Conservation (phyloP, 495 filamentous ascomycete species). For the Acidomyces sp. region DNA sequence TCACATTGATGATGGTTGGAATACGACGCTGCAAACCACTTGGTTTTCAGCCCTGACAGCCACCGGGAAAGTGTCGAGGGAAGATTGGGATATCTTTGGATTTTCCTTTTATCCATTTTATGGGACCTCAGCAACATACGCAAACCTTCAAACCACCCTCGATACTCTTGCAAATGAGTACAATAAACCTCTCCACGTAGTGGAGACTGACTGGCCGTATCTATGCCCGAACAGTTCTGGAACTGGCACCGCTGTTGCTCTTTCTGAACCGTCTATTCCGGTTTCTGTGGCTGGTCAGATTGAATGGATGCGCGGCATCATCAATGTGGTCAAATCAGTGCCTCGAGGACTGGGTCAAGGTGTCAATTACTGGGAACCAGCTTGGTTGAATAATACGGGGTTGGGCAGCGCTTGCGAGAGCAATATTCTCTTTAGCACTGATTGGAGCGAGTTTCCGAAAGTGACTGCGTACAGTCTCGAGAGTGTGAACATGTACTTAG, state of each 20-base stretch:
- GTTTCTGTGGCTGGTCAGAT: conserved; percentile 30
- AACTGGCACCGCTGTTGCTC: conserved; percentile 27
- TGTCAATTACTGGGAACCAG: conserved; percentile 35
- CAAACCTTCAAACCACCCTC: conserved; percentile 26
- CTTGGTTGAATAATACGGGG: conserved; percentile 31
- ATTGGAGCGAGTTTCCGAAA: conserved; percentile 25
- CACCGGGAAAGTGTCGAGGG: conserved; percentile 24
- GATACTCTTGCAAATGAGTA: conserved; percentile 30
- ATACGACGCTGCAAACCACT: conserved; percentile 30
- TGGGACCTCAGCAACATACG: conserved; percentile 31
- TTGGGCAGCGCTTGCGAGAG: conserved; percentile 28
- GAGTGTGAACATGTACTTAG: conserved; percentile 29
- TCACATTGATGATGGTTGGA: conserved; percentile 38
- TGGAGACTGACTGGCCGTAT: conserved; percentile 37
- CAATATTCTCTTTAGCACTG: conserved; percentile 27
- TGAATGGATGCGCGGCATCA: conserved; percentile 29
- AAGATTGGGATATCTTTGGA: conserved; percentile 34
- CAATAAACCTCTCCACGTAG: conserved; percentile 33
- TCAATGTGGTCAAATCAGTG: conserved; percentile 24
- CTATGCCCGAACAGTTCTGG: too few relatives aligned
- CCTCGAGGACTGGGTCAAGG: conserved; percentile 30
- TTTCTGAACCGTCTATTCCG: conserved; percentile 28
- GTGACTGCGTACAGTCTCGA: conserved; percentile 26
- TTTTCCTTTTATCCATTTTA: conserved; percentile 39
- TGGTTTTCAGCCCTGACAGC: conserved; percentile 33